phyloP scores from a whole-genome alignment of 2,329 filamentous ascomycete species.

The Arthrobotrys sphaeroides region DNA sequence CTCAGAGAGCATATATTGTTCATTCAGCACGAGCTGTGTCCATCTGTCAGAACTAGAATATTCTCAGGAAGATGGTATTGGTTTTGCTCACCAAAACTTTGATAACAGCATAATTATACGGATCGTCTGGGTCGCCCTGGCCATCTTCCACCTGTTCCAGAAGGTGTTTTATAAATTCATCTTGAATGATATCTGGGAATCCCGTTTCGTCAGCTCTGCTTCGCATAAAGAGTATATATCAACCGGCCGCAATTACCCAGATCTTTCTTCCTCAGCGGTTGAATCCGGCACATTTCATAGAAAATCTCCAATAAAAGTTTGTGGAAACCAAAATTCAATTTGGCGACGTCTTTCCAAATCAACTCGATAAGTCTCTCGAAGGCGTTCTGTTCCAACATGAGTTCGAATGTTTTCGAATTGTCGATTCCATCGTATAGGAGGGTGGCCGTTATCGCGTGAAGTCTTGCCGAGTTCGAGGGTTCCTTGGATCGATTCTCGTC shows the following conservation, averaged over 20 bases:
- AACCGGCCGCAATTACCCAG: conserved; percentile 66
- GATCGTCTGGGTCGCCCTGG: conserved; percentile 80
- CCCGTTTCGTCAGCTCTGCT: not conserved
- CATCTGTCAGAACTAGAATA: conserved; percentile 12
- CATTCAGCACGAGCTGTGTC: conserved; percentile 85
- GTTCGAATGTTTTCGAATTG: conserved; percentile 80
- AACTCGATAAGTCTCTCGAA: conserved; percentile 86
- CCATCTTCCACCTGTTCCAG: conserved; percentile 86
- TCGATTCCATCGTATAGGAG: conserved; percentile 85
- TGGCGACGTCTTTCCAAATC: conserved; percentile 70
- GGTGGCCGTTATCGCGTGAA: conserved; percentile 84
- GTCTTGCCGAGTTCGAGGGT: conserved; percentile 68
- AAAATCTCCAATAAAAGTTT: conserved; percentile 84
- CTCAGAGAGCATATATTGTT: conserved; percentile 92
- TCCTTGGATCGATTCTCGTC: conserved; percentile 49
- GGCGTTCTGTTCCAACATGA: conserved; percentile 85
- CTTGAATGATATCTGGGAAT: conserved; percentile 65
- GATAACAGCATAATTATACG: conserved; percentile 95
- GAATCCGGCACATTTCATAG: conserved; percentile 96
- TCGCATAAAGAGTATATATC: not conserved
- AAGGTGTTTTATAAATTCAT: conserved; percentile 83
- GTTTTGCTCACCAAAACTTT: conserved; percentile 79
- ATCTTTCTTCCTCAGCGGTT: conserved; percentile 79
- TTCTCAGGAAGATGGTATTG: not conserved
- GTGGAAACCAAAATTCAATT: conserved; percentile 77